phyloP scores from a whole-genome alignment of 2,329 filamentous ascomycete genomes.

The Huntiella omanensis region DNA sequence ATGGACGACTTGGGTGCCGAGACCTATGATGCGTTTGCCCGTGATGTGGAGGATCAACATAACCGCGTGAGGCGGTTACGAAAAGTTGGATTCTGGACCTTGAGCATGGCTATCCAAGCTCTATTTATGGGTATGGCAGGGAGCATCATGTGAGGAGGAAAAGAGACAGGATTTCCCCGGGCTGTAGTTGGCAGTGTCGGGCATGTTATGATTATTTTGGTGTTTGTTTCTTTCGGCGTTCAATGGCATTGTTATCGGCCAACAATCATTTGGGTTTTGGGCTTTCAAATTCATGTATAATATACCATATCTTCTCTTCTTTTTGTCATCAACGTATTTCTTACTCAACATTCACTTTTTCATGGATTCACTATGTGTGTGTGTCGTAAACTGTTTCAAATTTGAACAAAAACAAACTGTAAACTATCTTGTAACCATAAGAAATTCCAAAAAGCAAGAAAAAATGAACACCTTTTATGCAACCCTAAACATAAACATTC shows the following conservation, averaged over 20 bases:
- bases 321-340: no score
- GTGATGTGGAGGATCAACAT: constrained; percentile 77
- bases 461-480: background rate
- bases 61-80: constrained; percentile 72
- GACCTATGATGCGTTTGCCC: constrained; percentile 85
- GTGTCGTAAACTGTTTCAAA: background rate
- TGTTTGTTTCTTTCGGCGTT: no score
- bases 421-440: no score
- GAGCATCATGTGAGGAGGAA: constrained; percentile 35
- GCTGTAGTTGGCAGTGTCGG: no score
- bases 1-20: constrained; percentile 89
- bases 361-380: no score
- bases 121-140: constrained; percentile 90
- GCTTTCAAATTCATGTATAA: no score
- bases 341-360: no score
- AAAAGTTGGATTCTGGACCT: constrained; percentile 91
- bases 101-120: constrained; percentile 80
- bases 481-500: background rate
- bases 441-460: background rate
- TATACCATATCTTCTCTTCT: no score
- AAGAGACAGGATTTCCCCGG: background rate
- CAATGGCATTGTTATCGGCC: background rate
- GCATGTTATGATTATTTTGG: no score
- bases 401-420: background rate
- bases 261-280: no score